Conservation (phyloP, 192 early-diverging fungal genomes). For the Funneliformis geosporum region DNA sequence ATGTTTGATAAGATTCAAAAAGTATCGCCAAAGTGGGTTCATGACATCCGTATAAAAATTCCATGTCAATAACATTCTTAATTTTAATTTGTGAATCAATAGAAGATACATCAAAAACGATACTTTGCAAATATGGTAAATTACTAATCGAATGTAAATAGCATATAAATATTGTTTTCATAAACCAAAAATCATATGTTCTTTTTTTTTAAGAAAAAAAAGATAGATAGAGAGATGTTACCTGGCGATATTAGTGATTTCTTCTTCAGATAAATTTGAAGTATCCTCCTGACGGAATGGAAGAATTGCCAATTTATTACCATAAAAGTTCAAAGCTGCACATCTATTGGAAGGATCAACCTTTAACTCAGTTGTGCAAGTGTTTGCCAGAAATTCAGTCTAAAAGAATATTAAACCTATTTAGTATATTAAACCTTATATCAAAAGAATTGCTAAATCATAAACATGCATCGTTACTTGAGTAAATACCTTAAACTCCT, state of each 20-base stretch:
- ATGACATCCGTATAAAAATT: slow-evolving; percentile 86
- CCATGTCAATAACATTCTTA: slow-evolving; percentile 84
- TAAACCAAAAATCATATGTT: background rate
- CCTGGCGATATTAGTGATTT: slow-evolving; percentile 51
- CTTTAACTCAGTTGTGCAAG: slow-evolving; percentile 62
- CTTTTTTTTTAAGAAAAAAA: background rate
- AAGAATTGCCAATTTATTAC: slow-evolving; percentile 84
- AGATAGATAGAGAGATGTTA: background rate
- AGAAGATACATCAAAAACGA: slow-evolving; percentile 66
- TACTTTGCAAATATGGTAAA: slow-evolving; percentile 69
- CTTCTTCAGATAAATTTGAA: slow-evolving; percentile 56
- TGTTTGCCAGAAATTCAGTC: slow-evolving; percentile 68
- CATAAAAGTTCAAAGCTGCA: slow-evolving; percentile 85
- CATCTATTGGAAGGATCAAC: slow-evolving; percentile 89
- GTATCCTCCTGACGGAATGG: slow-evolving; percentile 77
- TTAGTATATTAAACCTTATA: background rate
- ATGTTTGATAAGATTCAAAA: slow-evolving; percentile 82
- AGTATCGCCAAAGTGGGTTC: slow-evolving; percentile 94
- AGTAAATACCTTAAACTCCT: slow-evolving; percentile 71
- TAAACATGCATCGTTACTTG: background rate
- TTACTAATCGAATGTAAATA: slow-evolving; percentile 38
- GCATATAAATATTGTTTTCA: background rate
- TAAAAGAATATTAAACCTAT: slow-evolving; percentile 31
- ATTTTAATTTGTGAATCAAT: slow-evolving; percentile 68
- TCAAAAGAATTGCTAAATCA: background rate